Evolutionary conservation across 768 basidiomycete genomes (phyloP).

Genomic region (Agaricus sinodeliciosus): DNA sequence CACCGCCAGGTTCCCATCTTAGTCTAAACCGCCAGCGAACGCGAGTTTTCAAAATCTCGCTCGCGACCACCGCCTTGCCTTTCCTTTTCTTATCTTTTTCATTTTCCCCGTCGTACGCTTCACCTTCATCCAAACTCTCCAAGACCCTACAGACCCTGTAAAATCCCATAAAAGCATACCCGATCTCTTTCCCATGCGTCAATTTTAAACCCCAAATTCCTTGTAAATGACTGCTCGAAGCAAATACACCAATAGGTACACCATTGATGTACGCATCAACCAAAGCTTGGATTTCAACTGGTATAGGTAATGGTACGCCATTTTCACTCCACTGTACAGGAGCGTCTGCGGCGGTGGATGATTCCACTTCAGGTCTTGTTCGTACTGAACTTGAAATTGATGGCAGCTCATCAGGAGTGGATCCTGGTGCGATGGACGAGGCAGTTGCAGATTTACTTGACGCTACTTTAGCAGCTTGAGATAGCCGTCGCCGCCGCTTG

Average conservation of each 20-base stretch:
- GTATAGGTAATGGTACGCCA: constrained; percentile 4
- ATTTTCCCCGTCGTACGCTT: neutral
- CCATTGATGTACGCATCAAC: constrained; percentile 30
- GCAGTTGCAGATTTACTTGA: neutral
- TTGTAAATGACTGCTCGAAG: constrained; percentile 23
- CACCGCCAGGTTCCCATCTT: constrained; percentile 45
- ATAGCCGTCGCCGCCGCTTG: neutral
- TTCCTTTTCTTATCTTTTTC: neutral
- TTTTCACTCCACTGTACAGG: neutral
- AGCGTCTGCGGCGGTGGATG: neutral
- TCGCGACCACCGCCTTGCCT: neutral
- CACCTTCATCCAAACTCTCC: constrained; percentile 19
- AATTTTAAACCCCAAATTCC: constrained; percentile 21
- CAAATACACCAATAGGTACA: constrained; percentile 35
- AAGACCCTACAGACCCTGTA: constrained; percentile 35
- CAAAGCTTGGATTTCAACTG: constrained; percentile 32
- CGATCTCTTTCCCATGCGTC: constrained; percentile 29
- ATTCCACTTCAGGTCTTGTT: neutral
- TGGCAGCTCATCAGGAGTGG: neutral
- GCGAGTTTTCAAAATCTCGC: constrained; percentile 18
- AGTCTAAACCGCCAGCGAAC: constrained; percentile 42
- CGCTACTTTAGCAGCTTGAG: neutral
- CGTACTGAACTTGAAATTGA: neutral
- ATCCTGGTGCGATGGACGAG: neutral
- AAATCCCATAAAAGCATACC: constrained; percentile 38